Base-by-base conservation (phyloP, 805 yeast genomes). In the Maudiozyma bulderi region DNA sequence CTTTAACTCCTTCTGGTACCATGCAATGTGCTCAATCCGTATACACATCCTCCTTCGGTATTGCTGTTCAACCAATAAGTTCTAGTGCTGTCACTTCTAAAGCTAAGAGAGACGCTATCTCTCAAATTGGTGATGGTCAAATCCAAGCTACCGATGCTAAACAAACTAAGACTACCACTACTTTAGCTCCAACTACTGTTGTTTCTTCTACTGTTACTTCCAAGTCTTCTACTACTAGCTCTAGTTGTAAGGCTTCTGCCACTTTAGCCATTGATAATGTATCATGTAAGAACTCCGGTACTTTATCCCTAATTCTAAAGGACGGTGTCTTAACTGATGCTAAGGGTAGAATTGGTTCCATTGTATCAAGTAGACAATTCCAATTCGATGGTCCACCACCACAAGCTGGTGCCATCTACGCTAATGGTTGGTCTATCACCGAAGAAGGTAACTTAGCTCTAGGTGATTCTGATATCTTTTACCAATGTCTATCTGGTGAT, bases 321-420 rank as follows among this genome's bases (percentile, higher is more conserved):
- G 70, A 60, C 20, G 70, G 80, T 53, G 62, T 78, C 45, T 72
- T 83, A 58, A 73, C 66, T 33, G 88, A 82, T 57, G 55, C 73
- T 31, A 58, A 70, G 54, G 82, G 81, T 43, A 78, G 88, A 74
- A 67, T 82, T 55, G 87, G 87, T 55, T 75, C 86, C 45, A 80
- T 82, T 65, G 87, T 82, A 51, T 76, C 86, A 45, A 81, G 81
- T 79, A 73, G 82, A 71, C 88, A 82, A 70, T 80, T 82, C 76
- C 87, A 81, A 70, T 81, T 81, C 62, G 86, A 82, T 64, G 86
- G 86, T 59, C 86, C 86, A 65, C 83, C 86, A 65, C 86, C 87
- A 56, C 87, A 82, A 72, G 84, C 81, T 34, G 84, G 83, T 61
- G 72, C 82, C 45, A 73, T 78, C 57, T 77, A 74, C 60, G 82